Conservation (phyloP, 805 yeast genomes). For the Suhomyces tanzawaensis region DNA sequence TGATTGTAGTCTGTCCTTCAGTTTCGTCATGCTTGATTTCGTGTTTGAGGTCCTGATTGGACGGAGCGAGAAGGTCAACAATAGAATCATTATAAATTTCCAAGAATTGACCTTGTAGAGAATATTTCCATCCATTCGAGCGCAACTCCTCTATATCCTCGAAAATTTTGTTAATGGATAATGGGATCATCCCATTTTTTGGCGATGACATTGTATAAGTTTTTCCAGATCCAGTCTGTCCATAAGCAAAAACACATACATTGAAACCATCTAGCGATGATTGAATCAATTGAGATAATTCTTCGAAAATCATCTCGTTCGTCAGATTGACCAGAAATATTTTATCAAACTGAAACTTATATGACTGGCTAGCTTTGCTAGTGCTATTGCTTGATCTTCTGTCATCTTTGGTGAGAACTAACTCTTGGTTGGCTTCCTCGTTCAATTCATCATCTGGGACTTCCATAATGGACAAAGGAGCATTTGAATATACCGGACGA, state of each 20-base stretch:
- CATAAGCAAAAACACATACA: conserved; percentile 93
- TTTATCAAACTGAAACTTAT: conserved; percentile 69
- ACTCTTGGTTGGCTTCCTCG: conserved; percentile 35
- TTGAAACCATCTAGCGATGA: conserved; percentile 78
- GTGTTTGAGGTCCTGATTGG: conserved; percentile 35
- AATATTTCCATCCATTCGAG: conserved; percentile 61
- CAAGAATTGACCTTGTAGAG: conserved; percentile 68
- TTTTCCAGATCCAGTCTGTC: conserved; percentile 93
- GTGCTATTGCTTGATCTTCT: conserved; percentile 6
- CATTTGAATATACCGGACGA: conserved; percentile 29
- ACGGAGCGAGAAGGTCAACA: conserved; percentile 56
- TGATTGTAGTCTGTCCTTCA: conserved; percentile 53
- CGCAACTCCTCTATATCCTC: conserved; percentile 47
- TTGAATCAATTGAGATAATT: conserved; percentile 81
- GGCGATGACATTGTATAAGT: conserved; percentile 82
- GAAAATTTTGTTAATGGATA: conserved; percentile 71
- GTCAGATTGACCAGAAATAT: conserved; percentile 57
- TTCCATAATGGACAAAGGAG: conserved; percentile 13
- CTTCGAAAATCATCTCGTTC: conserved; percentile 73
- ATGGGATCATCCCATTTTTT: conserved; percentile 76
- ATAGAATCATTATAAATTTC: conserved; percentile 88
- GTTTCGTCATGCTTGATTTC: conserved; percentile 71
- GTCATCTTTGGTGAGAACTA: conserved; percentile 24
- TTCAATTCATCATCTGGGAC: conserved; percentile 26
- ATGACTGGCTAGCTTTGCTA: conserved; percentile 7